Conservation (phyloP, 805 yeast genomes). For the Tetrapisispora nanseiensis region DNA sequence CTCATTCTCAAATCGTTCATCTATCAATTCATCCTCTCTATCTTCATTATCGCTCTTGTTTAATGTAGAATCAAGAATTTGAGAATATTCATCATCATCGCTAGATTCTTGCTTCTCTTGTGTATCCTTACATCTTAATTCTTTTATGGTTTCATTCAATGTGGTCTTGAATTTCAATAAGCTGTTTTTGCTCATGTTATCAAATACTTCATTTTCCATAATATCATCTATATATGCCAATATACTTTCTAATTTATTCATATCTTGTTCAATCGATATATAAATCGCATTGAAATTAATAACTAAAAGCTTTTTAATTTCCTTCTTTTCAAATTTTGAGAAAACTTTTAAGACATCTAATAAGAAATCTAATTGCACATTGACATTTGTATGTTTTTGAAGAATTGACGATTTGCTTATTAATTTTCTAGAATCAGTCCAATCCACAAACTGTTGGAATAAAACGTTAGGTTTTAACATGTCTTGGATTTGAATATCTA, state of each 20-base stretch:
- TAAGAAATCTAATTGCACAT: constrained; percentile 48
- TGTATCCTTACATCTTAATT: constrained; percentile 6
- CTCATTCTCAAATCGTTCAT: background rate
- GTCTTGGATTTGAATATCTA: constrained; percentile 11
- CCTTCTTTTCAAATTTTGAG: constrained; percentile 38
- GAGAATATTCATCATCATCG: constrained; percentile 16
- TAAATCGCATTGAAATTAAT: constrained; percentile 40
- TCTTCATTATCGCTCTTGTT: constrained; percentile 10
- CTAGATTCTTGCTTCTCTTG: constrained; percentile 1
- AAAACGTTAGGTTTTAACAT: constrained; percentile 41
- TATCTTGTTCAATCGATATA: constrained; percentile 29
- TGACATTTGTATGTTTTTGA: constrained; percentile 32
- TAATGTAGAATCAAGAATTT: constrained; percentile 10
- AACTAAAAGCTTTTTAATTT: constrained; percentile 44
- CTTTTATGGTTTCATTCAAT: constrained; percentile 7
- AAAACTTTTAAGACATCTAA: constrained; percentile 44
- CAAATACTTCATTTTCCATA: constrained; percentile 27
- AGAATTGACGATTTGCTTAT: constrained; percentile 36
- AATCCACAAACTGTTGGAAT: constrained; percentile 61
- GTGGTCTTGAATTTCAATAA: constrained; percentile 23
- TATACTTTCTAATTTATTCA: constrained; percentile 21
- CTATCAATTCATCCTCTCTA: constrained; percentile 4
- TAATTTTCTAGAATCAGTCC: constrained; percentile 74
- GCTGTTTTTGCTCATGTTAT: constrained; percentile 28
- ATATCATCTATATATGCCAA: constrained; percentile 22